A percentile compares a stretch with the other conserved stretches of the same genome.
phyloP scores from a whole-genome alignment of 169 alveolate genomes.

The Babesia caballi region DNA sequence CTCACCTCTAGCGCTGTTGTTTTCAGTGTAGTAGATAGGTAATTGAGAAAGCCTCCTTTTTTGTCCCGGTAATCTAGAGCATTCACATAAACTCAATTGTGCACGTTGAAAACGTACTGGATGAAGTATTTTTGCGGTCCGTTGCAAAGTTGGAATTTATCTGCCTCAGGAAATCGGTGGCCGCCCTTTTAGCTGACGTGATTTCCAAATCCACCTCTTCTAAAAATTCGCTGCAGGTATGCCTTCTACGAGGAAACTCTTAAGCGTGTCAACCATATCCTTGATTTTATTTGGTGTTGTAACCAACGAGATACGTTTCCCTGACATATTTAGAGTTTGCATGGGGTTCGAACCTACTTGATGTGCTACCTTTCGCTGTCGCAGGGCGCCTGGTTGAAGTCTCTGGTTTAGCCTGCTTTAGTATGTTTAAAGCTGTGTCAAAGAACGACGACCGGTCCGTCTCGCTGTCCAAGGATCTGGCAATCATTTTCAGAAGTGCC shows the following conservation, averaged over 20 bases:
- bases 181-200: not conserved
- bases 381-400: not conserved
- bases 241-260: conserved; percentile 35
- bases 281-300: conserved; percentile 11
- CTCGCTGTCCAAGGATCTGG: conserved; percentile 19
- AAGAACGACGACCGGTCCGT: not conserved
- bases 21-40: not conserved
- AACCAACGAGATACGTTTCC: not conserved
- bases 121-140: not conserved
- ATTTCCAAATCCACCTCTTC: not conserved
- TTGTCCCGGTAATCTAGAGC: not conserved
- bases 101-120: not conserved
- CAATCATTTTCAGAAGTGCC: conserved; percentile 25
- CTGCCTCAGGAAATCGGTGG: conserved; percentile 31
- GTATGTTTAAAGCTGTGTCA: not conserved
- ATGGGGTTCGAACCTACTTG: not conserved
- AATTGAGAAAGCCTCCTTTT: conserved; percentile 8
- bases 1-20: conserved; percentile 2
- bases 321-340: not conserved
- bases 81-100: not conserved
- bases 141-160: conserved; percentile 24
- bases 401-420: conserved; percentile 14
- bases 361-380: not conserved
- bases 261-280: conserved; percentile 1
- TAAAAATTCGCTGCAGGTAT: conserved; percentile 29